Base-by-base conservation (phyloP, 1,284 basidiomycete genomes). In the Ganoderma boninense region DNA sequence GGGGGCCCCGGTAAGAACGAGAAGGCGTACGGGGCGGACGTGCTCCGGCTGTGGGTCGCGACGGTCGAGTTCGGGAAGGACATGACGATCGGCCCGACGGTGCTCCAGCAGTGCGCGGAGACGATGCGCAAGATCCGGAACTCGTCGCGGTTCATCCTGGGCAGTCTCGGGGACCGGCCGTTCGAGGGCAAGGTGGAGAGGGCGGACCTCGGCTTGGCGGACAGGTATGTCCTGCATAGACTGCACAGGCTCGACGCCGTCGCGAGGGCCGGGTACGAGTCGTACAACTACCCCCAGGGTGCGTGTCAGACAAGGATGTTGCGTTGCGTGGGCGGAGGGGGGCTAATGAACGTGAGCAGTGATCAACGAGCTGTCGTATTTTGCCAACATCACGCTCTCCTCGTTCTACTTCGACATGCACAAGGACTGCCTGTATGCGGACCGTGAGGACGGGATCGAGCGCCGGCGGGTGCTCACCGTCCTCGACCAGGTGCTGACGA, bases 1-100 rank as follows among this genome's bases (percentile, higher is more conserved):
- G 97, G 97, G 26, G 69, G 52, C 0, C 94, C 96, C 78, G 97
- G 97, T 0, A 69, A 70, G 67, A 62, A 67, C 44, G 73, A 69
- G 49, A 71, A 74, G 65, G 70, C 68, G 0, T 95, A 96, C 78
- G 97, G 98, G 0, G 87, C 94, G 4, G 97, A 99, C 77, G 89
- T 94, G 0, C 85, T 99, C 35, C 89, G 98, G 6, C 84, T 98
- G 18, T 99, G 98, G 97, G 95, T 90, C 4, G 96, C 96, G 0
- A 94, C 94, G 0, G 93, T 95, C 26, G 97, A 99, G 76, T 98
- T 95, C 77, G 94, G 94, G 77, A 89, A 89, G 40, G 97, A 99
- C 80, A 94, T 95, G 79, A 90, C 94, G 1, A 92, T 99, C 65
- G 95, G 97, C 0, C 89, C 91, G 0, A 90, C 88, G 0, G 90